Evolutionary conservation across 352 stramenopile genomes (phyloP), one percentile per base, ranked within the genome.

Genomic region (Paralagenidium karlingii): DNA sequence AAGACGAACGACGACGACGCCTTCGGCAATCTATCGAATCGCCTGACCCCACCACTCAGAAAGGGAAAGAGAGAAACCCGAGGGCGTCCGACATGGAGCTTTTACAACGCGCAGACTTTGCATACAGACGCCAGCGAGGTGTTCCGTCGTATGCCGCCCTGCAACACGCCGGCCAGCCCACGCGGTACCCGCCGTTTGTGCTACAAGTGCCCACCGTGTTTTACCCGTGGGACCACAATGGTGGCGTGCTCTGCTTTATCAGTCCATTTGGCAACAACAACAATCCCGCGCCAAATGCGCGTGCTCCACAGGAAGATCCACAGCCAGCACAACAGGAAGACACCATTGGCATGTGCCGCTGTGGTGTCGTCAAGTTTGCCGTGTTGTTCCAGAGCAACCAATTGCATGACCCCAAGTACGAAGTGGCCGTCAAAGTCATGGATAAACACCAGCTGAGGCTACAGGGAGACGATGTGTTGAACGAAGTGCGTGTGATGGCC

Each of bases 401-500:
- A 2, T 45, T 62, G 2, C 44, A 55, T 1, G 48, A 53, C 8
- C 32, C 49, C 34, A 53, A 18, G 19, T 84, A 67, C 48, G 68
- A 82, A 45, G 63, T 87, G 12, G 74, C 74, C 16, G 43, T 87
- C 33, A 87, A 87, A 43, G 51, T 83, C 43, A 84, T 87, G 69
- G 63, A 84, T 53, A 69, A 73, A 19, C 39, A 40, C 21, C 69
- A 87, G 40, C 47, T 87, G 1, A 49, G 71, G 56, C 47, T 80
- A 12, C 74, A 87, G 53, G 60, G 64, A 30, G 74, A 87, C 47
- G 69, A 87, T 41, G 69, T 84, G 10, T 55, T 79, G 5, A 84
- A 84, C 33, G 74, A 87, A 43, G 63, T 87, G 52, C 68, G 74
- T 25, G 70, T 84, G 16, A 87, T 87, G 74, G 69, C 68, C 42